Evolutionary conservation across 169 alveolate species (phyloP).

Genomic region (Besnoitia besnoiti): DNA sequence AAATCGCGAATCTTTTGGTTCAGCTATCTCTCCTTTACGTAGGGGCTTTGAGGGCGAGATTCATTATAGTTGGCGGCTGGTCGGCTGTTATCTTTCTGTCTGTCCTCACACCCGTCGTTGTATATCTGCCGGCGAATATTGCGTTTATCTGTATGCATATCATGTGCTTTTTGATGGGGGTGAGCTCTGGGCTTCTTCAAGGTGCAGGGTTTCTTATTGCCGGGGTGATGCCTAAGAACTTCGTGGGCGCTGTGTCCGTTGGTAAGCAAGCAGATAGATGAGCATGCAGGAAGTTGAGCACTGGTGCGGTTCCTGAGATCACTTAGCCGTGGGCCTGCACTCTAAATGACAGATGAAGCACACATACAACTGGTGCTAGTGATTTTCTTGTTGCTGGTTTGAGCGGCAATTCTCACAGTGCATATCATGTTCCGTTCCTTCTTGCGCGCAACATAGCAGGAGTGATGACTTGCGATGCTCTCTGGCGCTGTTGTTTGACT

Average conservation of each 20-base stretch:
- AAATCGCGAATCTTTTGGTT: conserved; percentile 17
- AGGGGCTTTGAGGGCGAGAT: neutral
- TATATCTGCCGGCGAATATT: neutral
- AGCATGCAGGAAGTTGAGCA: too few species aligned
- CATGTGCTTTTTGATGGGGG: conserved; percentile 35
- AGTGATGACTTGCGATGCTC: too few species aligned
- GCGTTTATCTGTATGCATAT: conserved; percentile 6
- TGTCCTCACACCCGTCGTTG: neutral
- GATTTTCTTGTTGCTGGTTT: too few species aligned
- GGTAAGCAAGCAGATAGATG: too few species aligned
- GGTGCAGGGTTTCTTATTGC: conserved; percentile 48
- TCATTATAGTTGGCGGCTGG: neutral
- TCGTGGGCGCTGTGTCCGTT: neutral
- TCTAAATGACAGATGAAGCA: too few species aligned
- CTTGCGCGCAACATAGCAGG: too few species aligned
- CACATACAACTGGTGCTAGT: too few species aligned
- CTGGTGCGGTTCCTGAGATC: too few species aligned
- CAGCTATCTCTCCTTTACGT: neutral
- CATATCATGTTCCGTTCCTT: too few species aligned
- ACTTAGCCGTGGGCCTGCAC: too few species aligned
- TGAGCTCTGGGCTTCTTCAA: conserved; percentile 35
- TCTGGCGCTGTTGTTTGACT: too few species aligned
- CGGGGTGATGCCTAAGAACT: conserved; percentile 27
- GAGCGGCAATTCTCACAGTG: too few species aligned
- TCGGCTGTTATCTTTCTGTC: neutral